These are phyloP conservation scores for Diaporthe aspalathi DNA, from an alignment of 2,329 filamentous ascomycete species.

Conservation along the genomic window DNA sequence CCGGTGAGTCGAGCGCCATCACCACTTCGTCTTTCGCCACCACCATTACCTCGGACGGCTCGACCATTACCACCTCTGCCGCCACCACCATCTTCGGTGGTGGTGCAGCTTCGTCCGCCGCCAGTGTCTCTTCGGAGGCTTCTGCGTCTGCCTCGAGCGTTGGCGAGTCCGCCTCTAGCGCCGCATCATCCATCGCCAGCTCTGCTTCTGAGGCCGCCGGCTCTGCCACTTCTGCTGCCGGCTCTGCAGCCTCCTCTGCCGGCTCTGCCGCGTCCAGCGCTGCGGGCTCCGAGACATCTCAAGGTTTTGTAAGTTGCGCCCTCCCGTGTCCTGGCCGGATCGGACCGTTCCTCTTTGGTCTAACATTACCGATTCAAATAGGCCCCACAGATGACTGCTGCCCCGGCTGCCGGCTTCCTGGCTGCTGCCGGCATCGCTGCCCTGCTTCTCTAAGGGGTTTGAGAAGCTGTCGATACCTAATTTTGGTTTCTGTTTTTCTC, in stretches of 20 bases:
- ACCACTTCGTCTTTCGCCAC: conserved; percentile 54
- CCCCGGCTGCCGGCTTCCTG: conserved; percentile 56
- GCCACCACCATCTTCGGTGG: conserved; percentile 50
- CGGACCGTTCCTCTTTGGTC: neutral
- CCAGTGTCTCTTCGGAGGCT: conserved; percentile 41
- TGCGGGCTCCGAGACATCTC: conserved; percentile 33
- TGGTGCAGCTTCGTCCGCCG: conserved; percentile 41
- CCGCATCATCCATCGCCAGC: conserved; percentile 40
- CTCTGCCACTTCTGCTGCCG: conserved; percentile 35
- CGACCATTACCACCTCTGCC: conserved; percentile 50
- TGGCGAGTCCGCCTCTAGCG: conserved; percentile 42
- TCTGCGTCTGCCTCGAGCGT: conserved; percentile 42
- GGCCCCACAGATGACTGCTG: conserved; percentile 57
- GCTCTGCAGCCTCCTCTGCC: conserved; percentile 33
- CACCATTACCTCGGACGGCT: conserved; percentile 49
- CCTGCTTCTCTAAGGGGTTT: conserved; percentile 57
- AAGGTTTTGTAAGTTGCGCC: conserved; percentile 44
- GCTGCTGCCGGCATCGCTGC: conserved; percentile 62
- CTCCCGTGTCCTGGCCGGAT: neutral
- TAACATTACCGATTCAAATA: conserved; percentile 39
- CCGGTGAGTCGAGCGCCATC: conserved; percentile 41
- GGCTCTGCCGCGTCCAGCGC: conserved; percentile 30
- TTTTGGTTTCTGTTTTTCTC: conserved; percentile 6
- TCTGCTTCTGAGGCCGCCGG: conserved; percentile 41
- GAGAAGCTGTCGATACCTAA: neutral